phyloP scores from a whole-genome alignment of 164 flowering plant genomes.

The Malania oleifera region DNA sequence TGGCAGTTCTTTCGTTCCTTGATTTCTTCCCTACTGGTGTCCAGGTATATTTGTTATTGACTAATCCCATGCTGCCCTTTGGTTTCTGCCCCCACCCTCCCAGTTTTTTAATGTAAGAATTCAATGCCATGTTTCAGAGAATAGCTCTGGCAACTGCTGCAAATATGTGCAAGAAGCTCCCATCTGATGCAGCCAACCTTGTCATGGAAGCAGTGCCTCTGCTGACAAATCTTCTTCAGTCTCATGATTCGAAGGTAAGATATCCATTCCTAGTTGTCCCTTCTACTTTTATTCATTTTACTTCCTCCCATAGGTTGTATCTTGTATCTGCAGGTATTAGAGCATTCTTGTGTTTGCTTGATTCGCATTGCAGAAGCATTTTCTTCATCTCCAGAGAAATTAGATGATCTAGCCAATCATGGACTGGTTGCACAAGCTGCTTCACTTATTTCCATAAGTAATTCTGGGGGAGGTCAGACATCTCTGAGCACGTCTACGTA shows the following conservation, averaged over 20 bases:
- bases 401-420: slow-evolving; percentile 92
- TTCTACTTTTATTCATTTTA: background rate
- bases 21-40: slow-evolving; percentile 99
- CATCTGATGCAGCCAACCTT: slow-evolving; percentile 98
- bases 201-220: slow-evolving; percentile 99
- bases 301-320: background rate
- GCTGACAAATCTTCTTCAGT: slow-evolving; percentile 89
- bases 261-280: background rate
- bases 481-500: slow-evolving; percentile 89
- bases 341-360: slow-evolving; percentile 94
- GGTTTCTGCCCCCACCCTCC: no score
- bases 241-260: slow-evolving; percentile 87
- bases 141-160: slow-evolving; percentile 98
- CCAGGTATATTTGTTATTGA: slow-evolving; percentile 65
- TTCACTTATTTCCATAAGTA: slow-evolving; percentile 77
- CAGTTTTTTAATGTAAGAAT: no score
- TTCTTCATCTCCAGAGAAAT: slow-evolving; percentile 79
- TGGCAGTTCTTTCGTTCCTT: slow-evolving; percentile 95
- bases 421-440: slow-evolving; percentile 95
- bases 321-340: slow-evolving; percentile 60
- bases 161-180: slow-evolving; percentile 99
- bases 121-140: slow-evolving; percentile 42
- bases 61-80: no score
- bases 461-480: slow-evolving; percentile 91
- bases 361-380: slow-evolving; percentile 95